Base-by-base conservation (phyloP, 208 protist species). In the Trypanosoma congolense region DNA sequence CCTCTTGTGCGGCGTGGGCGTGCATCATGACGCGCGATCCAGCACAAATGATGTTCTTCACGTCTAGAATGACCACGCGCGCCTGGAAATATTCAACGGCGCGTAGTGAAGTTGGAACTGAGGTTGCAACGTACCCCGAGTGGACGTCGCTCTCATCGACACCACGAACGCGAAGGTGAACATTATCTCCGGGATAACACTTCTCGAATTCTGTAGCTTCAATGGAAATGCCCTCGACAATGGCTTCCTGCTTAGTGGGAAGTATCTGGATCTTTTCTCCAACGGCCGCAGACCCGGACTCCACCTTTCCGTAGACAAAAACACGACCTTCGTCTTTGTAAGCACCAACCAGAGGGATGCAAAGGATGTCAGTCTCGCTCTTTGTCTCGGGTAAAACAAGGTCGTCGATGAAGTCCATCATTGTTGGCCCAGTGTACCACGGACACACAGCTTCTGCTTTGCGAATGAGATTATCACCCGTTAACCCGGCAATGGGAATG, bases 271-370 rank as follows among this genome's bases (percentile, higher is more conserved):
- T 58, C 65, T 83, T 87, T 61, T 98, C 83, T 45, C 92, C 93
- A 0, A 89, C 69, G 3, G 62, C 66, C 56, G 98, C 83, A 12
- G 71, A 84, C 46, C 97, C 97, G 18, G 87, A 92, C 74, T 98
- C 95, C 16, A 98, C 69, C 65, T 98, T 98, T 65, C 97, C 96
- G 61, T 96, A 87, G 26, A 97, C 80, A 61, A 86, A 87, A 12
- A 86, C 75, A 67, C 83, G 92, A 49, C 96, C 96, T 50, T 96
- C 93, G 48, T 97, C 95, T 72, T 98, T 98, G 83, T 96, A 98
- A 49, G 75, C 84, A n/a, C 96, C 95, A 29, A 89, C 78, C 8
- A 99, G 68, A 36, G 96, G 95, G 31, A 99, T 79, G 64, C 96
- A 92, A 18, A 99, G 58, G 0, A 92, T 75, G 56, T 83, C 85